Conservation (phyloP, 371 early-diverging fungal genomes). For the Conidiobolus incongruus region DNA sequence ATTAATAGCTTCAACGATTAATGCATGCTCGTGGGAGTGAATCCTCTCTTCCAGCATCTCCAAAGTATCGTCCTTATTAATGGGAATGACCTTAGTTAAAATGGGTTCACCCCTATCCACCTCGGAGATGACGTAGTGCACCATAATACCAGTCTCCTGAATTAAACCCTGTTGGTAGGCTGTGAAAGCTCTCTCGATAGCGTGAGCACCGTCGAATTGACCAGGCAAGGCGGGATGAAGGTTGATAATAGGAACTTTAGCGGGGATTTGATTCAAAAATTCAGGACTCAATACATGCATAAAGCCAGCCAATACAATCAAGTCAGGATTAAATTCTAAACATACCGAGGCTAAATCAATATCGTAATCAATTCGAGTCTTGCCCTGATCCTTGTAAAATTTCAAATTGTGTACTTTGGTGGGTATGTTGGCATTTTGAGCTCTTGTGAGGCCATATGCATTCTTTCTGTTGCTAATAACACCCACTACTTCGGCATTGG, state of each 20-base stretch:
- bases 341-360: constrained; percentile 52
- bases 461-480: constrained; percentile 59
- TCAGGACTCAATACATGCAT: constrained; percentile 86
- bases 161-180: constrained; percentile 58
- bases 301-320: constrained; percentile 87
- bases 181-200: constrained; percentile 78
- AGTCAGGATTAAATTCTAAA: constrained; percentile 28
- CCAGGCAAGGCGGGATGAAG: constrained; percentile 92
- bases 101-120: constrained; percentile 86
- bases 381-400: constrained; percentile 45
- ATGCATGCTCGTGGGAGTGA: constrained; percentile 70
- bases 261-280: constrained; percentile 48
- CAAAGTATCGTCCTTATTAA: constrained; percentile 47
- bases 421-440: constrained; percentile 56
- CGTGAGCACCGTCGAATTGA: constrained; percentile 82
- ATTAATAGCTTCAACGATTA: too few relatives aligned
- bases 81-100: constrained; percentile 47
- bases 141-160: constrained; percentile 80
- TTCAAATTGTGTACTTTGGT: constrained; percentile 62
- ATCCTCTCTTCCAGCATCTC: constrained; percentile 65
- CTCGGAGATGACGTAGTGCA: constrained; percentile 83
- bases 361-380: constrained; percentile 73
- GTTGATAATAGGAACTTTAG: constrained; percentile 61
- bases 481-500: constrained; percentile 46
- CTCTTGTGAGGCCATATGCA: constrained; percentile 78